Conservation (phyloP, 306 rosid genomes). For the Clitoria ternatea region DNA sequence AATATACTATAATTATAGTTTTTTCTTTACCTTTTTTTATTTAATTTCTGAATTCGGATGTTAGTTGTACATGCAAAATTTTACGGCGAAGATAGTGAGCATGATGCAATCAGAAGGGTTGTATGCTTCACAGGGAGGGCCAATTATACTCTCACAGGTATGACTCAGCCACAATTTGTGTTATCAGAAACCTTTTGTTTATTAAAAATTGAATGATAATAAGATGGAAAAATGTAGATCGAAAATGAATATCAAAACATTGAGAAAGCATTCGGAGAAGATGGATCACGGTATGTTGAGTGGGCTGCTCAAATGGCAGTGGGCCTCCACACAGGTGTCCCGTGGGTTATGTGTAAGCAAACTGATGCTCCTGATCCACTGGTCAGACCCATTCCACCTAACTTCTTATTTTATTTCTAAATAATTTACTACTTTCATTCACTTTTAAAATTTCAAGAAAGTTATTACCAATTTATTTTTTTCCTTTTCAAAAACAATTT, state of each 20-base stretch:
- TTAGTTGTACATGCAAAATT: conserved; percentile 60
- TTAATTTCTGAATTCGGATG: not conserved
- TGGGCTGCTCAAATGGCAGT: conserved; percentile 70
- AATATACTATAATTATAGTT: not conserved
- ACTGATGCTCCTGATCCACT: conserved; percentile 67
- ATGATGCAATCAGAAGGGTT: conserved; percentile 58
- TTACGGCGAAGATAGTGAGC: conserved; percentile 59
- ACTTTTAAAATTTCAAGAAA: not conserved
- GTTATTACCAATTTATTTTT: not conserved
- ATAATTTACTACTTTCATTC: not conserved
- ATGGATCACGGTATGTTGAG: conserved; percentile 35
- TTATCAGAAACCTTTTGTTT: too few relatives aligned
- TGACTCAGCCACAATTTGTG: too few relatives aligned
- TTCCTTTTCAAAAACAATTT: not conserved
- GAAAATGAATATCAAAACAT: conserved; percentile 67
- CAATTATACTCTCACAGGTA: conserved; percentile 59
- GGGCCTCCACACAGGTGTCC: conserved; percentile 54
- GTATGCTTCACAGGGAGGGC: conserved; percentile 73
- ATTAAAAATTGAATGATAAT: not conserved
- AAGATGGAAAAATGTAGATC: conserved; percentile 25
- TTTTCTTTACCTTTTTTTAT: not conserved
- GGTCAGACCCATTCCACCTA: conserved; percentile 26
- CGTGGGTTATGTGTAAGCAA: conserved; percentile 80
- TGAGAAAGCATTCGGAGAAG: conserved; percentile 37
- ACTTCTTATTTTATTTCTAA: not conserved